phyloP scores from a whole-genome alignment of 352 stramenopile species.

The Blastocystis sp. region DNA sequence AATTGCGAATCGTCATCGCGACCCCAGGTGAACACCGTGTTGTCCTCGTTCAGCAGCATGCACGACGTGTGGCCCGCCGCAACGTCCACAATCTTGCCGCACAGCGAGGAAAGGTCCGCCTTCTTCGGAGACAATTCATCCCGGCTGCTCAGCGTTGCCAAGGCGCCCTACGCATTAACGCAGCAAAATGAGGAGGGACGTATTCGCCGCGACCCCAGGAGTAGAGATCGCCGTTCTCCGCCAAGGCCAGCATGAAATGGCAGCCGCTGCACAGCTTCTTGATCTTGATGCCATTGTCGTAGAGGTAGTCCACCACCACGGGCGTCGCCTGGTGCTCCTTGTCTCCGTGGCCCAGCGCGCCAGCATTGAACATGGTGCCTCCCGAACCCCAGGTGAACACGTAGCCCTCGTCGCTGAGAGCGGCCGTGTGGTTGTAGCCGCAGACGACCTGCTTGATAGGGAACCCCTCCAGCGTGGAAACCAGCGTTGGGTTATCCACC shows the following conservation, averaged over 20 bases:
- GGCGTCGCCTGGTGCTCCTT: slow-evolving; percentile 22
- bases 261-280: slow-evolving; percentile 11
- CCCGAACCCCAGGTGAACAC: slow-evolving; percentile 42
- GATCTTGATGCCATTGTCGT: slow-evolving; percentile 52
- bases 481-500: slow-evolving; percentile 2
- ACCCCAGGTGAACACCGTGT: slow-evolving; percentile 33
- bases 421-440: slow-evolving; percentile 44
- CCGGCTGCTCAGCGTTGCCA: not conserved
- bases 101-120: not conserved
- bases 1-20: slow-evolving; percentile 29
- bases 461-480: slow-evolving; percentile 39
- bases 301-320: slow-evolving; percentile 61
- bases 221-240: slow-evolving; percentile 41
- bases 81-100: slow-evolving; percentile 38
- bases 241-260: slow-evolving; percentile 40
- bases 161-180: not conserved
- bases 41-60: slow-evolving; percentile 28
- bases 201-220: slow-evolving; percentile 36
- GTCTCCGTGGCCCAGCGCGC: slow-evolving; percentile 35
- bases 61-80: not conserved
- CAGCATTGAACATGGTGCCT: not conserved
- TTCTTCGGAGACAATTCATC: slow-evolving; percentile 32
- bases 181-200: not conserved
- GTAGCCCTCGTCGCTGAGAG: slow-evolving; percentile 28
- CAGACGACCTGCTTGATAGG: slow-evolving; percentile 37